Base-by-base conservation (phyloP, 352 stramenopile genomes). In the Phytophthora ramorum region DNA sequence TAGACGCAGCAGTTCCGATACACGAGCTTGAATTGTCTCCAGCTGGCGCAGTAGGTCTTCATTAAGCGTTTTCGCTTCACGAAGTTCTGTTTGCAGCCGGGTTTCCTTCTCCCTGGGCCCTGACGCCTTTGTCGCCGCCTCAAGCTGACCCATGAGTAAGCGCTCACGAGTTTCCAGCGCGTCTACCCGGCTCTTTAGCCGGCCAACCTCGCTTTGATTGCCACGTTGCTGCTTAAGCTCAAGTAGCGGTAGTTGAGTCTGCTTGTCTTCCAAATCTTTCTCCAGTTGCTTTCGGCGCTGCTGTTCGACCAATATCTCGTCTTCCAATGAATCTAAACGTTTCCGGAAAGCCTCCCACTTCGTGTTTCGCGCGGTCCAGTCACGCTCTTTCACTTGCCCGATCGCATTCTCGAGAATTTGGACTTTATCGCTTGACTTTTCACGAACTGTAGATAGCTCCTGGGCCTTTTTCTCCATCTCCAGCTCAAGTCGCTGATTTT, bases 331-430 rank as follows among this genome's bases (percentile, higher is more conserved):
- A 37, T 93, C 79, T 4, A 95, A 66, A 2, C 87, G 85, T 53
- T 83, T 90, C 32, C 79, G 78, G 65, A 95, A 93, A 17, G 76
- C 73, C 7, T 92, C 85, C 73, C 80, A 90, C 30, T 87, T 89
- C 4, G 78, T 68, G 40, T 90, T 89, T 28, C 82, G 75, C n/a
- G 69, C 74, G 6, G 71, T 79, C 52, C 79, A 67, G 43, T 95
- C 87, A 3, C 79, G 80, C 50, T 88, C 73, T 24, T 88, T 81
- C 12, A 90, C 64, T 22, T 88, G 63, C 2, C 48, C 54, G n/a
- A 92, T 66, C 6, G 76, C 71, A 12, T 68, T 68, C 53, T 90
- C 78, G 1, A 92, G 52, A 19, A 80, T 65, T n/a, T 76, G 61
- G 2, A 89, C 19, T 35, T 74, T 65, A 24, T 73, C 48, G 7